These are phyloP conservation scores for Cutaneotrichosporon daszewskae DNA, from an alignment of 1,284 basidiomycete genomes.

Conservation along the genomic window DNA sequence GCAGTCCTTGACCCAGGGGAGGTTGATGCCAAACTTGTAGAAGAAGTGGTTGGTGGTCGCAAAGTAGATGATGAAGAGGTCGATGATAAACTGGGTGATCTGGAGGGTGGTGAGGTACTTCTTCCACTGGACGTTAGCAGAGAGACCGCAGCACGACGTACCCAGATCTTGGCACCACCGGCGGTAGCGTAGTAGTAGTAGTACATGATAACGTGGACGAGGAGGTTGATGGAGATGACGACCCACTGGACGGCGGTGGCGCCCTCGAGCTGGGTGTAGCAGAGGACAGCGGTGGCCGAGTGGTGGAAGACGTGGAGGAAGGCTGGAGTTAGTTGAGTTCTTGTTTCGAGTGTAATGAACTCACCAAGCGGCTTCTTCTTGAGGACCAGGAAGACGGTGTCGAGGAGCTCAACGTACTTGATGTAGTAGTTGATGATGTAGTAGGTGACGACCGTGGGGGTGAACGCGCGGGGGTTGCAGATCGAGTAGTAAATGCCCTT, in stretches of 20 bases:
- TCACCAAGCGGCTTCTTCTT: constrained; percentile 95
- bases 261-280: constrained; percentile 90
- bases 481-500: constrained; percentile 70
- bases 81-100: constrained; percentile 90
- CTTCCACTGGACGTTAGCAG: constrained; percentile 66
- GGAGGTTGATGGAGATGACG: constrained; percentile 85
- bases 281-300: constrained; percentile 93
- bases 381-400: constrained; percentile 93
- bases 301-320: constrained; percentile 99
- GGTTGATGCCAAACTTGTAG: constrained; percentile 56
- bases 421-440: constrained; percentile 99
- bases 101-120: constrained; percentile 93
- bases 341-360: constrained; percentile 26
- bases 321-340: constrained; percentile 52
- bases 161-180: constrained; percentile 92
- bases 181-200: constrained; percentile 98
- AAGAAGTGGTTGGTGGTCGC: constrained; percentile 84
- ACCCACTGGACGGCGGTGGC: constrained; percentile 96
- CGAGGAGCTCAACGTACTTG: constrained; percentile 88
- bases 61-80: constrained; percentile 83
- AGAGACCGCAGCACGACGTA: constrained; percentile 44
- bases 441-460: constrained; percentile 81
- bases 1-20: constrained; percentile 74
- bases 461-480: constrained; percentile 75
- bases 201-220: constrained; percentile 98